Evolutionary conservation across 495 filamentous ascomycete species (phyloP).

Genomic region (Tricharina praecox): DNA sequence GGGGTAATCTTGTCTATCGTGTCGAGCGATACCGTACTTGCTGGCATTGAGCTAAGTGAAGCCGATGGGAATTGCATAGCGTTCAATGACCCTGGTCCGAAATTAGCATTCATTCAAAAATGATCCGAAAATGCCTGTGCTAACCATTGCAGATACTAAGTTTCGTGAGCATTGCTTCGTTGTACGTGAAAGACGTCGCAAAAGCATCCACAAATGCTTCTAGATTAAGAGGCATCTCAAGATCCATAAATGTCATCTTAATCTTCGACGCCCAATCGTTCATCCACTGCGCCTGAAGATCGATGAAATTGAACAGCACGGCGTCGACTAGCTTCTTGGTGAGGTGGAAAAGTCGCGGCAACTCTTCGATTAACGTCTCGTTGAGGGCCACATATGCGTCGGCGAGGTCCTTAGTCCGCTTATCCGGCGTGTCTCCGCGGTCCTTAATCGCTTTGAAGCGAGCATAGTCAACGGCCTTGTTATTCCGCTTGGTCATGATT

Average conservation of each 20-base stretch:
- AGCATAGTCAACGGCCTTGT: slow-evolving; percentile 74
- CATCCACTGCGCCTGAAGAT: slow-evolving; percentile 67
- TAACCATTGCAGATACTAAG: slow-evolving; percentile 32
- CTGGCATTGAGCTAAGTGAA: no score
- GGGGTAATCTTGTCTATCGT: no score
- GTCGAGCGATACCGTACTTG: no score
- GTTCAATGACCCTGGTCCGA: slow-evolving; percentile 4
- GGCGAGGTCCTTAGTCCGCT: slow-evolving; percentile 61
- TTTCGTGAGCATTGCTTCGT: slow-evolving; percentile 36
- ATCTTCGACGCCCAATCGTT: slow-evolving; percentile 65
- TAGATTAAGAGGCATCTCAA: slow-evolving; percentile 45
- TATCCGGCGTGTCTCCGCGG: slow-evolving; percentile 62
- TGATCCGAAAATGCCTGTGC: not conserved
- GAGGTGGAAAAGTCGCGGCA: slow-evolving; percentile 65
- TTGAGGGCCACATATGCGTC: slow-evolving; percentile 82
- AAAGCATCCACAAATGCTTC: slow-evolving; percentile 54
- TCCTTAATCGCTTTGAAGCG: slow-evolving; percentile 58
- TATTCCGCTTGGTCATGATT: slow-evolving; percentile 81
- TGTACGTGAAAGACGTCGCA: slow-evolving; percentile 49
- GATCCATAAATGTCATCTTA: slow-evolving; percentile 48
- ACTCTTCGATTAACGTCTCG: slow-evolving; percentile 76
- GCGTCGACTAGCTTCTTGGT: slow-evolving; percentile 66
- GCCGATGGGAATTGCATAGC: slow-evolving; percentile 6
- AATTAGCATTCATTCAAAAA: not conserved
- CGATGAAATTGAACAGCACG: slow-evolving; percentile 62